Conservation (phyloP, 495 filamentous ascomycete genomes). For the Xylaria longipes region DNA sequence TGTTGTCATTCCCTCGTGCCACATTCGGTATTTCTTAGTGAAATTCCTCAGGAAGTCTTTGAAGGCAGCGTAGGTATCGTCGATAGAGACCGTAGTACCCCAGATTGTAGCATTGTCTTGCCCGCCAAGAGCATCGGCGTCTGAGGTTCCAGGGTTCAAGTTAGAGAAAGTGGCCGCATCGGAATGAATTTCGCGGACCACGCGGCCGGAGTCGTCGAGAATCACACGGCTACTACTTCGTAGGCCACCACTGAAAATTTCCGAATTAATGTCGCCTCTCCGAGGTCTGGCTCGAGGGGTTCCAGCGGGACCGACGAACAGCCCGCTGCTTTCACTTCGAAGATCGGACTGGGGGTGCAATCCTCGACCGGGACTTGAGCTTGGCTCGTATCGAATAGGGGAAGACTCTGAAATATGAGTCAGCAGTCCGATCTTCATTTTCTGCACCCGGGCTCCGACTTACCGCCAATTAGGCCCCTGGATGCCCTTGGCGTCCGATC, state of each 20-base stretch:
- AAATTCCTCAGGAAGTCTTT: slow-evolving; percentile 92
- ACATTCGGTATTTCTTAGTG: slow-evolving; percentile 90
- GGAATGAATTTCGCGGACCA: slow-evolving; percentile 66
- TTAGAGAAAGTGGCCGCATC: slow-evolving; percentile 88
- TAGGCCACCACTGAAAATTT: slow-evolving; percentile 70
- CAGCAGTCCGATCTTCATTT: slow-evolving; percentile 25
- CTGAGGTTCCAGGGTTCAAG: slow-evolving; percentile 84
- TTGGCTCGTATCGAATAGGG: slow-evolving; percentile 85
- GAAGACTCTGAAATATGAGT: slow-evolving; percentile 72
- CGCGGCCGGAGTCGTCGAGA: slow-evolving; percentile 80
- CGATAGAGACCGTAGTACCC: slow-evolving; percentile 95
- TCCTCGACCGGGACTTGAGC: slow-evolving; percentile 77
- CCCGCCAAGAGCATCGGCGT: slow-evolving; percentile 86
- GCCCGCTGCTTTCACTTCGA: slow-evolving; percentile 79
- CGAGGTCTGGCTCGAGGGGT: slow-evolving; percentile 60
- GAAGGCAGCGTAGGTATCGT: slow-evolving; percentile 84
- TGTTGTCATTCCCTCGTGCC: slow-evolving; percentile 80
- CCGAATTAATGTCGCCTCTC: slow-evolving; percentile 84
- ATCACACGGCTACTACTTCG: slow-evolving; percentile 73
- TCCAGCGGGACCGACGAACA: slow-evolving; percentile 76
- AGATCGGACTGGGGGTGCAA: slow-evolving; percentile 67
- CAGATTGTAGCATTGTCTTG: slow-evolving; percentile 84
- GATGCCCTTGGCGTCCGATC: slow-evolving; percentile 80
- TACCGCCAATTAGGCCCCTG: slow-evolving; percentile 68
- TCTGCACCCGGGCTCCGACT: slow-evolving; percentile 27